These are phyloP conservation scores for Yamadazyma oceani DNA, from an alignment of 1,139 yeast genomes.

Conservation along the genomic window DNA sequence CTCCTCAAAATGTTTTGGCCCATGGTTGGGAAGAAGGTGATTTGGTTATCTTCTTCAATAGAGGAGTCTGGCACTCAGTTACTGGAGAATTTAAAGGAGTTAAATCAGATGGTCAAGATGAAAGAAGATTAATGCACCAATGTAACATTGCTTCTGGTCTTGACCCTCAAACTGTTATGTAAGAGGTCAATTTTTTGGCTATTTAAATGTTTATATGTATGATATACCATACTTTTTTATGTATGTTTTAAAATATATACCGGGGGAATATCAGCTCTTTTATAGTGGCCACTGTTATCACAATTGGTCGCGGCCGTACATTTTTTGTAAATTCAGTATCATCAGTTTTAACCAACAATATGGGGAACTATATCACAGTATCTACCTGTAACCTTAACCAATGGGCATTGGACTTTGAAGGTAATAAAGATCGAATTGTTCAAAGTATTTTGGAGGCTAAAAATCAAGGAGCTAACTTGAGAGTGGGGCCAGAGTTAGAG, in stretches of 20 bases:
- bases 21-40: constrained; percentile 85
- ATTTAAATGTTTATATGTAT: background rate
- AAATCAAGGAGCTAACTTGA: constrained; percentile 66
- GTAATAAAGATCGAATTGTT: constrained; percentile 87
- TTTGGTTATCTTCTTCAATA: constrained; percentile 77
- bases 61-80: constrained; percentile 89
- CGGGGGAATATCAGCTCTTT: no score
- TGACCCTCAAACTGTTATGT: constrained; percentile 49
- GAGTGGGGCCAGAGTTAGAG: constrained; percentile 98
- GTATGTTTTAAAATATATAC: no score
- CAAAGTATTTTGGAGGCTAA: constrained; percentile 81
- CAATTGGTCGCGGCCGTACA: no score
- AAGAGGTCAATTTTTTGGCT: background rate
- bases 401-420: constrained; percentile 99
- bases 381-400: constrained; percentile 82
- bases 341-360: no score
- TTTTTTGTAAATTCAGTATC: no score
- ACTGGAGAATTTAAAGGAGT: constrained; percentile 75
- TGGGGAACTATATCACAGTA: constrained; percentile 59
- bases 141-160: constrained; percentile 83
- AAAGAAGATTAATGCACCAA: constrained; percentile 85
- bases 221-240: no score
- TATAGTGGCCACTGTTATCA: no score
- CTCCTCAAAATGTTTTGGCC: constrained; percentile 70
- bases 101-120: constrained; percentile 52